A percentile compares a stretch with the other conserved stretches of the same genome.
Conservation (phyloP, 306 rosid species). For the Castanospermum australe region DNA sequence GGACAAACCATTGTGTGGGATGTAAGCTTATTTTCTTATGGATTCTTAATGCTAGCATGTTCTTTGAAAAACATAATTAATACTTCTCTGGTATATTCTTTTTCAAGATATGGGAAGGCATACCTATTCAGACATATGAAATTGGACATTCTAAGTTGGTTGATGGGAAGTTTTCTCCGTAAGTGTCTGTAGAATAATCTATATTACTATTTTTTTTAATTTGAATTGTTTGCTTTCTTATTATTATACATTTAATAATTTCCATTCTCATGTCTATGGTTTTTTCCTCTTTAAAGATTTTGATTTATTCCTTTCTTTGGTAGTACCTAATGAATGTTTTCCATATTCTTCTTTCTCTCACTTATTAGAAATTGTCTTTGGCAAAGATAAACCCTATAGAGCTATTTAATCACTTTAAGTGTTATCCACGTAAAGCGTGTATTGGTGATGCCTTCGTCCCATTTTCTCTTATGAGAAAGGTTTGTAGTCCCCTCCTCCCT, state of each 20-base stretch:
- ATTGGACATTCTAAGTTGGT: slow-evolving; percentile 74
- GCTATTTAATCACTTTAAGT: not conserved
- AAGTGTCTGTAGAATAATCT: slow-evolving; percentile 41
- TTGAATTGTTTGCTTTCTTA: not conserved
- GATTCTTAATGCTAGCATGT: slow-evolving; percentile 10
- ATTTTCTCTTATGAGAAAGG: not conserved
- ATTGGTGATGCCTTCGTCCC: not conserved
- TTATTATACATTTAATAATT: slow-evolving; percentile 12
- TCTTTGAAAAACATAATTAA: slow-evolving; percentile 22
- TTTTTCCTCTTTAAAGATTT: not conserved
- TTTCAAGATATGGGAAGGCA: slow-evolving; percentile 90
- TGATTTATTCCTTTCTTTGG: slow-evolving; percentile 15
- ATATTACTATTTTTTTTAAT: not conserved
- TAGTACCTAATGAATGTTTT: not conserved
- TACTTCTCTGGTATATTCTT: slow-evolving; percentile 30
- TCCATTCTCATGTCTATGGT: not conserved
- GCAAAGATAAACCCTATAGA: not conserved
- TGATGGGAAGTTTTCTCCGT: slow-evolving; percentile 94
- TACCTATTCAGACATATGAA: slow-evolving; percentile 66
- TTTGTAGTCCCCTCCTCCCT: not conserved
- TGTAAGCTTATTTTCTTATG: slow-evolving; percentile 52
- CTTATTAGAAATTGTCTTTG: too few species aligned
- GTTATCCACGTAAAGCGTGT: not conserved
- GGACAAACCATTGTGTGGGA: slow-evolving; percentile 90
- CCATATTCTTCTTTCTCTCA: not conserved